These are phyloP conservation scores for Hyphodiscus hymeniophilus DNA, from an alignment of 495 filamentous ascomycete genomes.

Conservation along the genomic window DNA sequence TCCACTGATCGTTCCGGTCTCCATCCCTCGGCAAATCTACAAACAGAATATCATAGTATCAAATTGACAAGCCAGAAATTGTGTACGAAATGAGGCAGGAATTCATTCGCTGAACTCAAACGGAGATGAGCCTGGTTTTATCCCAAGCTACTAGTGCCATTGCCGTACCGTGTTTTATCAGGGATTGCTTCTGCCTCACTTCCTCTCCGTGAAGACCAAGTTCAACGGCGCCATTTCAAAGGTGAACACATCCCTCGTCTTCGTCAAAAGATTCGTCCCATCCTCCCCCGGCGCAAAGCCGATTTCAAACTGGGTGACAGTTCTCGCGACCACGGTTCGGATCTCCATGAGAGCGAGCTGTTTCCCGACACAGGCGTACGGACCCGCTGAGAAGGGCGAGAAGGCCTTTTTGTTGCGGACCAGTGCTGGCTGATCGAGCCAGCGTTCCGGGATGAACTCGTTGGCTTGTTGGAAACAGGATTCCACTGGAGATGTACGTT, in stretches of 20 bases:
- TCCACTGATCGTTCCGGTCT: no score
- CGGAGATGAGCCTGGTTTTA: no score
- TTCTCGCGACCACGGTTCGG: constrained; percentile 17
- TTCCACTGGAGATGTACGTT: constrained; percentile 1
- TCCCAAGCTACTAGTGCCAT: no score
- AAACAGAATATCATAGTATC: no score
- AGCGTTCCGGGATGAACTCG: constrained; percentile 49
- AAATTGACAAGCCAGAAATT: no score
- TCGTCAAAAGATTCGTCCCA: constrained; percentile 3
- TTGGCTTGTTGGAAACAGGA: constrained; percentile 16
- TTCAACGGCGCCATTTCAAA: not conserved
- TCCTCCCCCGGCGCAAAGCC: constrained; percentile 7
- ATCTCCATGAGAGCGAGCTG: constrained; percentile 43
- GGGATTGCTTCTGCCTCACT: no score
- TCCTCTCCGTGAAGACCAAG: constrained; percentile 2
- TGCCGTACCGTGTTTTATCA: no score
- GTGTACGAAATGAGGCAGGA: no score
- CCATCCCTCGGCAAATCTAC: no score
- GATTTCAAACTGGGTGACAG: constrained; percentile 8
- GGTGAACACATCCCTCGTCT: constrained; percentile 10
- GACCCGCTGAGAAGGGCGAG: constrained; percentile 40
- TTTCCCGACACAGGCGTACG: constrained; percentile 42
- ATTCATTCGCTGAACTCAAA: no score
- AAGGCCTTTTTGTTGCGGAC: constrained; percentile 38
- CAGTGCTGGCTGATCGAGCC: constrained; percentile 37